Conservation (phyloP, 257 asterid genomes). For the Petrea volubilis region DNA sequence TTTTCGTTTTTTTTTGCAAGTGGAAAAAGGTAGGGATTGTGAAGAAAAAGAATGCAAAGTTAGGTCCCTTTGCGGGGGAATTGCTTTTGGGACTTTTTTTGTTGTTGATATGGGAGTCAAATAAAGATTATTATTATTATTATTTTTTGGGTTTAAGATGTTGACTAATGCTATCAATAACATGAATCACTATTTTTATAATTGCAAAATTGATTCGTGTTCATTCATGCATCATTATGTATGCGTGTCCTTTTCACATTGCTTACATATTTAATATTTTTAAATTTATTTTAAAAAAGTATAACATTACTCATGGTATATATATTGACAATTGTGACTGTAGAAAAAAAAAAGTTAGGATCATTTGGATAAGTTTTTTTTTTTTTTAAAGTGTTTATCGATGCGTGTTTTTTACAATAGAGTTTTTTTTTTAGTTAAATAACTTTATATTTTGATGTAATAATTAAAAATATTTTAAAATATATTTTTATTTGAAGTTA, state of each 20-base stretch:
- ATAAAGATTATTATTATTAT: conserved; percentile 11
- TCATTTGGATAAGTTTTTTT: too few species aligned
- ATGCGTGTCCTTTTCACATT: background rate
- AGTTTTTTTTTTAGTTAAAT: too few species aligned
- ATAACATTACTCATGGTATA: too few species aligned
- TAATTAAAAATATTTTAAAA: too few species aligned
- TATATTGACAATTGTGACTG: too few species aligned
- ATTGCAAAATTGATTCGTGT: background rate
- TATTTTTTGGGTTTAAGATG: conserved; percentile 17
- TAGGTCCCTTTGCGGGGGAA: conserved; percentile 6
- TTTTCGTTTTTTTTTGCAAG: conserved; percentile 22
- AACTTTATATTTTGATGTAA: too few species aligned
- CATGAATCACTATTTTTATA: background rate
- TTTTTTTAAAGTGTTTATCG: too few species aligned
- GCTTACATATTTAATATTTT: too few species aligned
- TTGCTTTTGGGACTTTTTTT: conserved; percentile 4
- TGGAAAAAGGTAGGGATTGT: conserved; percentile 16
- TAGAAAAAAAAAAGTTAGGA: too few species aligned
- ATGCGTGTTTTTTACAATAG: too few species aligned
- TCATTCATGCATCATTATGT: background rate
- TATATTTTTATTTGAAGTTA: too few species aligned
- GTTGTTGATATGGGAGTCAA: conserved; percentile 38
- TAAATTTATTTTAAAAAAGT: too few species aligned
- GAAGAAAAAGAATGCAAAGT: conserved; percentile 17
- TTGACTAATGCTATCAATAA: conserved; percentile 21